Conservation (phyloP, 2,329 filamentous ascomycete genomes). For the Paracamarosporium sp. region DNA sequence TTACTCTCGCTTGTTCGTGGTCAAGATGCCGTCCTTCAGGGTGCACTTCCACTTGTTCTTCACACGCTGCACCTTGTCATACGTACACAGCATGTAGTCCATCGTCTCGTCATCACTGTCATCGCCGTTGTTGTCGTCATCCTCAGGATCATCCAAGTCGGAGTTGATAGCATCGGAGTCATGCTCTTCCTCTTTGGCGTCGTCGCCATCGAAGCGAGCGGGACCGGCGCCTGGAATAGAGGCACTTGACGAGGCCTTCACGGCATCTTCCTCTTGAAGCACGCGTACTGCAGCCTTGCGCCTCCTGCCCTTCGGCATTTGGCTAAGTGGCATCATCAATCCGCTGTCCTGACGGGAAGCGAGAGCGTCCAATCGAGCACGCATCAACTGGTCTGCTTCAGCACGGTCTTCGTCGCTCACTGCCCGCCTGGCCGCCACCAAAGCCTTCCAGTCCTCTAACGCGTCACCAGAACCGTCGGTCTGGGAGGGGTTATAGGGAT, state of each 20-base stretch:
- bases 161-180: conserved; percentile 95
- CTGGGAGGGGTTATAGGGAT: conserved; percentile 61
- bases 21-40: conserved; percentile 94
- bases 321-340: conserved; percentile 74
- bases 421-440: conserved; percentile 65
- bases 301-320: conserved; percentile 56
- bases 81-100: conserved; percentile 97
- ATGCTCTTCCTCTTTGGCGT: conserved; percentile 62
- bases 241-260: conserved; percentile 27
- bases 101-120: conserved; percentile 84
- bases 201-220: conserved; percentile 62
- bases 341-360: conserved; percentile 76
- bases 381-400: conserved; percentile 73
- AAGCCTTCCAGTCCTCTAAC: conserved; percentile 62
- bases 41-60: conserved; percentile 99
- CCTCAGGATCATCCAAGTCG: conserved; percentile 93
- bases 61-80: conserved; percentile 97
- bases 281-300: conserved; percentile 46
- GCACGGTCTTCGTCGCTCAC: conserved; percentile 57
- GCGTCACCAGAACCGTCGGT: conserved; percentile 77
- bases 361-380: conserved; percentile 69
- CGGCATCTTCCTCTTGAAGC: conserved; percentile 63
- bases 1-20: conserved; percentile 88
- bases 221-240: conserved; percentile 28
- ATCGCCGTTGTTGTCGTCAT: conserved; percentile 79